Base-by-base conservation (phyloP, 768 basidiomycete genomes). In the Auricularia cornea region DNA sequence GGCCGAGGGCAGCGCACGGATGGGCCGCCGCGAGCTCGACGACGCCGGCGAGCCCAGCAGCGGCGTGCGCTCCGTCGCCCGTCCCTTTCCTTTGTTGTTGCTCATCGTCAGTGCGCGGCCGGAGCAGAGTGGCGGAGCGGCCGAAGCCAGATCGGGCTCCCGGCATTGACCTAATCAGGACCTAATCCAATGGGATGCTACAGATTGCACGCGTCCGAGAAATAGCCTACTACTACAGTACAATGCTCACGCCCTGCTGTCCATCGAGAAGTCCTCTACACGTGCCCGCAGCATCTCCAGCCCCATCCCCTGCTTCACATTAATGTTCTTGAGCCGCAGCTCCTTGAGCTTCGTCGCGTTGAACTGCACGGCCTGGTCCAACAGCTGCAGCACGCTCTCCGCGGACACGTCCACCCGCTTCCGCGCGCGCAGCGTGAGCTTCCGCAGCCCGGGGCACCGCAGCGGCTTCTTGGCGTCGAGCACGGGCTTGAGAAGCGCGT, bases 21-120 rank as follows among this genome's bases (percentile, higher is more conserved):
- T 66, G 10, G 35, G 66, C 32, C 66, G 44, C 56, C 35, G 64
- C 54, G 72, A 68, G 51, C 65, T 64, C 33, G 67, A 65, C n/a
- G 71, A 63, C 60, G 75, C 72, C 12, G 71, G 69, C 0, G 80
- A 79, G 30, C 73, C 77, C 1, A 87, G 79, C 8, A 88, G 73
- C 3, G 86, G 85, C 0, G 84, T 84, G 3, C 72, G 71, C 71
- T 88, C 86, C 41, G 80, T 79, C 0, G 81, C 84, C 62, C 82
- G 76, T 12, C 75, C 73, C 71, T 87, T 87, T n/a, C 84, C 85
- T 71, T 87, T 88, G 71, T 74, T 75, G 14, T 57, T 57, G 26
- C 54, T 57, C 54, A 57, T 57, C 18, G 30, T 57, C 18, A 26
- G 26, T 8, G 11, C 16, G 18, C 14, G 30, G 51, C 51, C 20